Evolutionary conservation across 306 rosid genomes (phyloP).

Genomic region (Hippophae gyantsensis): DNA sequence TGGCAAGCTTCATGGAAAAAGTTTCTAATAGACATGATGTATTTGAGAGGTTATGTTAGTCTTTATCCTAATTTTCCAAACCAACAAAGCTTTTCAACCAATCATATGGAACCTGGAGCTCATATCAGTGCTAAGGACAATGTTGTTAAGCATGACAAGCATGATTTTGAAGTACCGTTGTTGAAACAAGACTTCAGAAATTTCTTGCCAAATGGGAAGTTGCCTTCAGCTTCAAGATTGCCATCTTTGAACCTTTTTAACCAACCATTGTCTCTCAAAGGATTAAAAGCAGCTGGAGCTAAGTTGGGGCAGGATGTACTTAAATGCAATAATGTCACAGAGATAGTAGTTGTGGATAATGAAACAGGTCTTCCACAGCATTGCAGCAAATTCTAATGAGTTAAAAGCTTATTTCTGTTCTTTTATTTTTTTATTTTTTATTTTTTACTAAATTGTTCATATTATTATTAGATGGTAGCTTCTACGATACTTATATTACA

Average conservation of each 20-base stretch:
- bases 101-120: slow-evolving; percentile 99
- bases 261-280: slow-evolving; percentile 69
- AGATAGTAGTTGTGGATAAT: slow-evolving; percentile 68
- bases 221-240: slow-evolving; percentile 69
- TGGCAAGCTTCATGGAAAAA: slow-evolving; percentile 99
- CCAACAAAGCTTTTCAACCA: slow-evolving; percentile 89
- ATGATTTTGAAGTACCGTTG: slow-evolving; percentile 84
- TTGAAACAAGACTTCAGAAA: slow-evolving; percentile 55
- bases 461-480: too few species aligned
- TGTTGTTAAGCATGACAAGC: slow-evolving; percentile 61
- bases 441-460: slow-evolving; percentile 4
- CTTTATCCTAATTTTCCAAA: slow-evolving; percentile 88
- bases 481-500: too few species aligned
- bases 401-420: neutral
- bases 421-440: slow-evolving; percentile 26
- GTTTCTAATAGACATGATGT: slow-evolving; percentile 97
- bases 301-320: slow-evolving; percentile 87
- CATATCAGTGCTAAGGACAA: slow-evolving; percentile 86
- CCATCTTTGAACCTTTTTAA: slow-evolving; percentile 88
- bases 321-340: slow-evolving; percentile 53
- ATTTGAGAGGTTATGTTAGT: slow-evolving; percentile 83
- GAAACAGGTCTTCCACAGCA: slow-evolving; percentile 59
- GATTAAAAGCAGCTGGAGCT: slow-evolving; percentile 84
- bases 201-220: slow-evolving; percentile 50
- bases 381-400: slow-evolving; percentile 63